Conservation (phyloP, 2,329 filamentous ascomycete genomes). For the Nemania sp. region DNA sequence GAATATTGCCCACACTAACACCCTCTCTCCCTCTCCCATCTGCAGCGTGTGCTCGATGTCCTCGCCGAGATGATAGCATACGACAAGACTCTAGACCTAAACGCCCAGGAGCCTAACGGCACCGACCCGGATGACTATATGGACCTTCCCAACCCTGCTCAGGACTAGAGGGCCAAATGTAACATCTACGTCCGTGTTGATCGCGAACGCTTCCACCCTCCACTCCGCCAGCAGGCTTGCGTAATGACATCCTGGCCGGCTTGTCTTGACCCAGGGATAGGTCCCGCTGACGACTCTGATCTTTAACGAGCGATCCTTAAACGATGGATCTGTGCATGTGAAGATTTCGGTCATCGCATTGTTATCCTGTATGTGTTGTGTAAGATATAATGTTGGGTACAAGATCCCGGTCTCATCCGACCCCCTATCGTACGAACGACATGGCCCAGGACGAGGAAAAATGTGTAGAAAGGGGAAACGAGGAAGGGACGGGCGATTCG, state of each 20-base stretch:
- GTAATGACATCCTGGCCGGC: constrained; percentile 5
- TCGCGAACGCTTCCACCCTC: constrained; percentile 19
- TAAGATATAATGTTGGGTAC: constrained; percentile 38
- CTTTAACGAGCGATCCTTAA: constrained; percentile 18
- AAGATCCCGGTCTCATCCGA: constrained; percentile 13
- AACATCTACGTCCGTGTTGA: constrained; percentile 21
- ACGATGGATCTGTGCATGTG: constrained; percentile 7
- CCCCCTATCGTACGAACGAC: constrained; percentile 1
- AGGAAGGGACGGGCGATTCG: constrained; percentile 22
- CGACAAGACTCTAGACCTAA: constrained; percentile 73
- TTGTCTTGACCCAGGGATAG: background rate
- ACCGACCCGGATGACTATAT: constrained; percentile 51
- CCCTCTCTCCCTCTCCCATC: background rate
- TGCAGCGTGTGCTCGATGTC: constrained; percentile 88
- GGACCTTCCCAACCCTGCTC: constrained; percentile 56
- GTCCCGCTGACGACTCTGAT: constrained; percentile 2
- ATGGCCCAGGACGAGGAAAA: constrained; percentile 9
- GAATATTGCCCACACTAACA: constrained; percentile 3
- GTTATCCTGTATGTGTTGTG: constrained; percentile 32
- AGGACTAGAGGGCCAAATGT: constrained; percentile 51
- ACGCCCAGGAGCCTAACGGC: constrained; percentile 13
- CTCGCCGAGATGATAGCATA: constrained; percentile 97
- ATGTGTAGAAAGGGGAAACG: constrained; percentile 23
- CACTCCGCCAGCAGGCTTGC: constrained; percentile 22
- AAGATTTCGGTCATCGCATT: constrained; percentile 8